Evolutionary conservation across 768 basidiomycete genomes (phyloP).

Genomic region (Phaffia australis): DNA sequence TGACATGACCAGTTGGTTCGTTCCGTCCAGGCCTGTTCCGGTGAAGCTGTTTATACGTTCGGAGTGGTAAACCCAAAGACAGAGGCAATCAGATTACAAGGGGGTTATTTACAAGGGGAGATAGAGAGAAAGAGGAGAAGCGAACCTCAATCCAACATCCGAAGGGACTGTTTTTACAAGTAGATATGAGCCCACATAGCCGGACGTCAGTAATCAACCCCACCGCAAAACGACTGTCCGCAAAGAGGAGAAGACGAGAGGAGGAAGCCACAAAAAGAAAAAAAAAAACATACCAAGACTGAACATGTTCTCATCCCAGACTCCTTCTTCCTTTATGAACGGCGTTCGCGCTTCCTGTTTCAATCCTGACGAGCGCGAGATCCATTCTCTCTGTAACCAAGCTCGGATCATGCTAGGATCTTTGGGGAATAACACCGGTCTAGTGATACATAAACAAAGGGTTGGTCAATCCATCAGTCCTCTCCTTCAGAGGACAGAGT

Average conservation of each 20-base stretch:
- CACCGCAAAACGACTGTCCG: too few species aligned
- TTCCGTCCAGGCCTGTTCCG: constrained; percentile 6
- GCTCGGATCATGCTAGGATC: constrained; percentile 15
- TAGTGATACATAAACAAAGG: background rate
- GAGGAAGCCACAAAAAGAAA: background rate
- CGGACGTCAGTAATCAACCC: too few species aligned
- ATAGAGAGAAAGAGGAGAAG: background rate
- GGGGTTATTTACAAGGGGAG: background rate
- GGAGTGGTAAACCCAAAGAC: too few species aligned
- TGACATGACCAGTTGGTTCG: constrained; percentile 12
- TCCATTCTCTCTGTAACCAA: constrained; percentile 22
- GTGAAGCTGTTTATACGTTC: constrained; percentile 3
- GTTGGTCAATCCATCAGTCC: background rate
- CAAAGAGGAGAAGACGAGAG: background rate
- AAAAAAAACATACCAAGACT: background rate
- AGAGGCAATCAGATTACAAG: too few species aligned
- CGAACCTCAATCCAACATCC: background rate
- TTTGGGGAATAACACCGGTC: constrained; percentile 8
- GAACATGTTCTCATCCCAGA: constrained; percentile 22
- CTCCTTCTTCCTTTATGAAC: background rate
- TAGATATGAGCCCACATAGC: background rate
- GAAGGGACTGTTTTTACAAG: background rate
- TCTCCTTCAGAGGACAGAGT: background rate
- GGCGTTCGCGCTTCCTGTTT: background rate
- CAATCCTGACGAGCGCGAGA: background rate